phyloP scores from a whole-genome alignment of 169 alveolate species.

The Plasmodium relictum region DNA sequence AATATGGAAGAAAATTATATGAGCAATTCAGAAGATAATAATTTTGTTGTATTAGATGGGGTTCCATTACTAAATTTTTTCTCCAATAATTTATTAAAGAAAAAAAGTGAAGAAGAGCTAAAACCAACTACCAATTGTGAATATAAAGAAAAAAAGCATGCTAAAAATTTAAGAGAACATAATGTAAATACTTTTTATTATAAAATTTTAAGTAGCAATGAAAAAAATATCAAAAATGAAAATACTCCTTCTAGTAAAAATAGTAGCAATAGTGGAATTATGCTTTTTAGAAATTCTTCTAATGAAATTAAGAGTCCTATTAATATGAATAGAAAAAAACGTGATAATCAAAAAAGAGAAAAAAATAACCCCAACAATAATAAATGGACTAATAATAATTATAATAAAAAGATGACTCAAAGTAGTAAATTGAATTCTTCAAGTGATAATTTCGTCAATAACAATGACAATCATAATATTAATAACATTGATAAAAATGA shows the following conservation, averaged over 20 bases:
- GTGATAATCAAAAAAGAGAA: not conserved
- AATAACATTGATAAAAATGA: too few species aligned
- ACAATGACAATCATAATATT: too few species aligned
- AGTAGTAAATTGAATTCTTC: too few species aligned
- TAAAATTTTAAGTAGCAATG: conserved; percentile 49
- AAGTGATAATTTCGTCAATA: too few species aligned
- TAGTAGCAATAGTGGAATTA: conserved; percentile 17
- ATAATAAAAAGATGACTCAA: too few species aligned
- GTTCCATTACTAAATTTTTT: conserved; percentile 52
- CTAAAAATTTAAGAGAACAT: not conserved
- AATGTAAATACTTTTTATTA: conserved; percentile 43
- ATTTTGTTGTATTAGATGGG: conserved; percentile 37
- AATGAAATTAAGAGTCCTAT: not conserved
- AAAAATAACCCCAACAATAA: too few species aligned
- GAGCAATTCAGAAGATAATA: not conserved
- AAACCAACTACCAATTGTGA: not conserved
- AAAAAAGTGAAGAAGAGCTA: conserved; percentile 24
- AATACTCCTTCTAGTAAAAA: conserved; percentile 2
- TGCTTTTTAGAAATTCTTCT: conserved; percentile 4
- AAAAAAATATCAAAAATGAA: conserved; percentile 23
- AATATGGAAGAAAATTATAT: not conserved
- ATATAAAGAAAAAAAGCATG: not conserved
- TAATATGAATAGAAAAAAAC: not conserved
- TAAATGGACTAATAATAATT: too few species aligned
- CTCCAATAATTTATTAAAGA: conserved; percentile 21